phyloP scores from a whole-genome alignment of 495 filamentous ascomycete genomes.

The Podospora pseudopauciseta region DNA sequence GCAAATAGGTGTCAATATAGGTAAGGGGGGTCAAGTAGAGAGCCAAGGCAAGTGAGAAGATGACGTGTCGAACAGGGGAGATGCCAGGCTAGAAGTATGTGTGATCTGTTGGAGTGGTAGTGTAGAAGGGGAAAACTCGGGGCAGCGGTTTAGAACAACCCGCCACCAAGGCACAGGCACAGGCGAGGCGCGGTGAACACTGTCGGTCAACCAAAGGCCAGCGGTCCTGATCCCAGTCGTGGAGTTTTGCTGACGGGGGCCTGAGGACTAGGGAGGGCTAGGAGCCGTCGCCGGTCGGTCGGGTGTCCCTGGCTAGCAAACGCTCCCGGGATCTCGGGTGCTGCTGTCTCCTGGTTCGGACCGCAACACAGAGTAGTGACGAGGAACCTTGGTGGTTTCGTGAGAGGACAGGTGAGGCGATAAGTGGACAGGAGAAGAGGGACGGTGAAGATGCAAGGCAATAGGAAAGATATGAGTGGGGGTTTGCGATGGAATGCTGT shows the following conservation, averaged over 20 bases:
- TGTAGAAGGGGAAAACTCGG: slow-evolving; percentile 14
- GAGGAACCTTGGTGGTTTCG: neutral
- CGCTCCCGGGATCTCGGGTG: slow-evolving; percentile 7
- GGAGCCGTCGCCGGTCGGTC: slow-evolving; percentile 1
- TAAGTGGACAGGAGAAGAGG: neutral
- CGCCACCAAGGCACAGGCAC: slow-evolving; percentile 28
- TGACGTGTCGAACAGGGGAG: neutral
- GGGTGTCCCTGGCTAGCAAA: slow-evolving; percentile 11
- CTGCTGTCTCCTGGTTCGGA: neutral
- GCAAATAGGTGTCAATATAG: neutral
- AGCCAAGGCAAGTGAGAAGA: slow-evolving; percentile 7
- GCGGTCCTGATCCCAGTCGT: slow-evolving; percentile 19
- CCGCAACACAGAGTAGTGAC: neutral
- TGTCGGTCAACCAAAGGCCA: slow-evolving; percentile 16
- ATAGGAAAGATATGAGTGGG: neutral
- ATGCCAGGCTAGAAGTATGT: neutral
- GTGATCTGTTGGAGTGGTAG: neutral
- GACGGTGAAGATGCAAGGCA: neutral
- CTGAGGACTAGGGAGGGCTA: slow-evolving; percentile 18
- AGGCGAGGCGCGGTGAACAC: slow-evolving; percentile 16
- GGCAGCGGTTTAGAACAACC: slow-evolving; percentile 13
- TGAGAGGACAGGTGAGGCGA: neutral
- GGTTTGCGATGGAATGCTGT: slow-evolving; percentile 3
- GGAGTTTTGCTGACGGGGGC: slow-evolving; percentile 21
- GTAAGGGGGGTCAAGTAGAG: neutral